Conservation (phyloP, 2,329 filamentous ascomycete species). For the Fusarium gaditjirri region DNA sequence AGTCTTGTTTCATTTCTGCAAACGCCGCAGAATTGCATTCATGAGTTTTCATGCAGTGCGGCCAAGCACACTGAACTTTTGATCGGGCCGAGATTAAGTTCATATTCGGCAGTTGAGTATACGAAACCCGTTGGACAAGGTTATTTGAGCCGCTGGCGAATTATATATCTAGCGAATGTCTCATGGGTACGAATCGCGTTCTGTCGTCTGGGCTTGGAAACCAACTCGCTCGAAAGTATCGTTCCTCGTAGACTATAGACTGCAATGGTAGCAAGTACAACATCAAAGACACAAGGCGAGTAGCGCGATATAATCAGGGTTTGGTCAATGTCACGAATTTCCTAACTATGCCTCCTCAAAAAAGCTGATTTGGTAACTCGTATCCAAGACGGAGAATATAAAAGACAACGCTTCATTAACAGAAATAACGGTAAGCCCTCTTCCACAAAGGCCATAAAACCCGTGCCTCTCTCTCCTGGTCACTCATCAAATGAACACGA, state of each 20-base stretch:
- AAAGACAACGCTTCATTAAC: slow-evolving; percentile 54
- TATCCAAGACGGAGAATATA: not conserved
- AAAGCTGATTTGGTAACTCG: not conserved
- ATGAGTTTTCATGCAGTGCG: not conserved
- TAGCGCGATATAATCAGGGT: too few relatives aligned
- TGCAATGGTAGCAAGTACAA: not conserved
- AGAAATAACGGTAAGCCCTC: slow-evolving; percentile 76
- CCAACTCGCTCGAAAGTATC: rapidly evolving
- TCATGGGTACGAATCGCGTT: rapidly evolving
- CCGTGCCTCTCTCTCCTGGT: slow-evolving; percentile 81
- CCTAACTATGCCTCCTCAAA: not conserved
- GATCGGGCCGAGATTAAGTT: not conserved
- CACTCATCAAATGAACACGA: slow-evolving; percentile 79
- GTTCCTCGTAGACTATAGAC: rapidly evolving
- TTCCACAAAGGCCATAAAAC: slow-evolving; percentile 80
- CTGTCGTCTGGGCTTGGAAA: not conserved
- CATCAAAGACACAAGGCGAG: not conserved
- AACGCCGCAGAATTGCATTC: slow-evolving; percentile 3
- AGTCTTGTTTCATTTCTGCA: not conserved
- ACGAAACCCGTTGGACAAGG: rapidly evolving
- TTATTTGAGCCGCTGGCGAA: not conserved
- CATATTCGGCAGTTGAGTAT: not conserved
- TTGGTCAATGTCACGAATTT: not conserved
- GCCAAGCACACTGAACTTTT: not conserved
- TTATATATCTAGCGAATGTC: not conserved